phyloP scores from a whole-genome alignment of 805 yeast species.

The Saccharomyces mikatae region DNA sequence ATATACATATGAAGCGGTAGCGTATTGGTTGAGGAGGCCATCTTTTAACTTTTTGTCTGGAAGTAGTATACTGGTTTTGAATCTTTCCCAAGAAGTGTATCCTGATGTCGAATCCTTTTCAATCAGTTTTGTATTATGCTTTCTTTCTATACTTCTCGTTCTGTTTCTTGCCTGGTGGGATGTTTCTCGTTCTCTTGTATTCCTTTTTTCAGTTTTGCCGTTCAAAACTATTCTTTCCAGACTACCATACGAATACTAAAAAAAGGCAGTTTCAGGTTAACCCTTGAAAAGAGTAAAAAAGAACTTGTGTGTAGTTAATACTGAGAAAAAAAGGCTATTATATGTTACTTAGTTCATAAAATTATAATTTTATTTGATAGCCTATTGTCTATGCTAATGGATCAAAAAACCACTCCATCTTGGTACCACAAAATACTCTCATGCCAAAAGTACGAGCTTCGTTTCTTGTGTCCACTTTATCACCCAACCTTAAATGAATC shows the following conservation, averaged over 20 bases:
- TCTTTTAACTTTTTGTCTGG: conserved; percentile 3
- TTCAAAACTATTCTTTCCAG: neutral
- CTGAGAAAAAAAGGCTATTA: neutral
- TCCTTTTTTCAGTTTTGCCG: neutral
- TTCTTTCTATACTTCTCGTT: neutral
- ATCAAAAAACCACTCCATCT: conserved; percentile 46
- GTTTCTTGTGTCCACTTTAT: conserved; percentile 32
- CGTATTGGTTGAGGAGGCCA: conserved; percentile 31
- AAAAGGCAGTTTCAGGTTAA: neutral
- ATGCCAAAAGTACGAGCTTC: conserved; percentile 51
- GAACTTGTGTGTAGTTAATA: neutral
- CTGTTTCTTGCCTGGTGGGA: neutral
- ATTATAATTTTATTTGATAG: neutral
- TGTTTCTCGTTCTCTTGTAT: neutral
- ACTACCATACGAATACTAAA: neutral
- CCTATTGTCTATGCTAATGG: conserved; percentile 33
- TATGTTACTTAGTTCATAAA: no score
- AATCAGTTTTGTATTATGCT: neutral
- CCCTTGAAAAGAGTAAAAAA: neutral
- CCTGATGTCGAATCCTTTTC: neutral
- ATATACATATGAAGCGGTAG: conserved; percentile 56
- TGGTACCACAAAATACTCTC: conserved; percentile 48
- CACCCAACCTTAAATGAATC: conserved; percentile 29
- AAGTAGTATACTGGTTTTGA: neutral
- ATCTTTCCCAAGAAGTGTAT: neutral